These are phyloP conservation scores for Eucommia ulmoides DNA, from an alignment of 257 asterid genomes.

Conservation along the genomic window DNA sequence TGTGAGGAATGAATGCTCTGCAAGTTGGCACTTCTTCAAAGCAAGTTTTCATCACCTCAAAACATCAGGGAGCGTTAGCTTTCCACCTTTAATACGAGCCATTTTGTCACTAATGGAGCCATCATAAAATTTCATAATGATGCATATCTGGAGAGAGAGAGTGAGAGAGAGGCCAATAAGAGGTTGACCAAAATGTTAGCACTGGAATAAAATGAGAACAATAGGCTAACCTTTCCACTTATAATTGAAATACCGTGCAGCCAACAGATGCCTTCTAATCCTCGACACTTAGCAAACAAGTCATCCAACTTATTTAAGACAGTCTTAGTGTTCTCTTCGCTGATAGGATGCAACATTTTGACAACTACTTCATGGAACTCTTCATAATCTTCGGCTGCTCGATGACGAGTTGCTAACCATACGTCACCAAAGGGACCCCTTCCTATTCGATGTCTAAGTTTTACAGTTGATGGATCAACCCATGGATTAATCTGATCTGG, in stretches of 20 bases:
- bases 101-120: slow-evolving; percentile 77
- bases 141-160: slow-evolving; percentile 49
- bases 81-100: slow-evolving; percentile 58
- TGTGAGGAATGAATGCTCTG: too few species aligned
- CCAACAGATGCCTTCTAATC: slow-evolving; percentile 45
- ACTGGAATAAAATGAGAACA: background rate
- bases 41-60: slow-evolving; percentile 83
- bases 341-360: slow-evolving; percentile 59
- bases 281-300: slow-evolving; percentile 43
- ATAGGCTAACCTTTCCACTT: slow-evolving; percentile 49
- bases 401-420: slow-evolving; percentile 79
- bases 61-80: slow-evolving; percentile 57
- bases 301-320: slow-evolving; percentile 40
- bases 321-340: slow-evolving; percentile 36
- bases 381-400: slow-evolving; percentile 38
- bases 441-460: slow-evolving; percentile 72
- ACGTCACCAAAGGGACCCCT: slow-evolving; percentile 81
- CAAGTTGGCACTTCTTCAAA: too few species aligned
- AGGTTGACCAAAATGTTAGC: too few species aligned
- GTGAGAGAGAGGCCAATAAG: too few species aligned
- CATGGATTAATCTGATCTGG: slow-evolving; percentile 35
- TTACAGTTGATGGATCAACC: slow-evolving; percentile 66
- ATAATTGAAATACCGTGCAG: slow-evolving; percentile 55
- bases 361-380: slow-evolving; percentile 82
- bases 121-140: slow-evolving; percentile 71